phyloP scores from a whole-genome alignment of 805 yeast species.

The Candida fluviatilis region DNA sequence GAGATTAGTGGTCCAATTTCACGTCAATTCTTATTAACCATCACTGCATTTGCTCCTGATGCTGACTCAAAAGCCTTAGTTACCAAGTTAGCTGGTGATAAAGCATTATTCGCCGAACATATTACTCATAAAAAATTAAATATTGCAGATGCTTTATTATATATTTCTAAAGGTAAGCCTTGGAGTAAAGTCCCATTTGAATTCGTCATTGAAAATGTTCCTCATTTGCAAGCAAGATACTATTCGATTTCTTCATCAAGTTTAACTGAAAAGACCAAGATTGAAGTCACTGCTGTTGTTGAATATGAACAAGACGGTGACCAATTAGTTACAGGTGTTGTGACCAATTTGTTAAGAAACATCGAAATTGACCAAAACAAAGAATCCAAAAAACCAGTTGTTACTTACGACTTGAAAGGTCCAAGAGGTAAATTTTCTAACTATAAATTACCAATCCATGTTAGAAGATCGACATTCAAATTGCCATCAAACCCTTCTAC shows the following conservation, averaged over 20 bases:
- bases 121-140: constrained; percentile 62
- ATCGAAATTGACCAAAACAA: constrained; percentile 60
- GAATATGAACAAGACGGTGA: constrained; percentile 50
- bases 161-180: constrained; percentile 56
- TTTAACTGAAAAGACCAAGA: constrained; percentile 62
- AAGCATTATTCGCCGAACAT: constrained; percentile 60
- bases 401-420: constrained; percentile 72
- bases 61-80: constrained; percentile 49
- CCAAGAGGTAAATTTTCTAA: constrained; percentile 60
- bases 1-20: constrained; percentile 94
- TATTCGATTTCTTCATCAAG: constrained; percentile 95
- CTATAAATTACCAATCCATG: constrained; percentile 81
- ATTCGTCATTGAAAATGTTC: constrained; percentile 74
- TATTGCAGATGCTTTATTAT: constrained; percentile 67
- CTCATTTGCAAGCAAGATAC: constrained; percentile 88
- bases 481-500: constrained; percentile 79
- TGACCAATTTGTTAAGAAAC: constrained; percentile 81
- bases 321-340: constrained; percentile 68
- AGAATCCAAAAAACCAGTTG: constrained; percentile 37
- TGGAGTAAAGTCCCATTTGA: constrained; percentile 83
- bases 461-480: constrained; percentile 92
- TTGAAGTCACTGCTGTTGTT: constrained; percentile 89
- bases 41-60: constrained; percentile 80
- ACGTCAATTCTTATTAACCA: constrained; percentile 71
- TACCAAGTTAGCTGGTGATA: constrained; percentile 58